Evolutionary conservation across 164 flowering plant genomes (phyloP).

Genomic region (Magnolia changhungtana): DNA sequence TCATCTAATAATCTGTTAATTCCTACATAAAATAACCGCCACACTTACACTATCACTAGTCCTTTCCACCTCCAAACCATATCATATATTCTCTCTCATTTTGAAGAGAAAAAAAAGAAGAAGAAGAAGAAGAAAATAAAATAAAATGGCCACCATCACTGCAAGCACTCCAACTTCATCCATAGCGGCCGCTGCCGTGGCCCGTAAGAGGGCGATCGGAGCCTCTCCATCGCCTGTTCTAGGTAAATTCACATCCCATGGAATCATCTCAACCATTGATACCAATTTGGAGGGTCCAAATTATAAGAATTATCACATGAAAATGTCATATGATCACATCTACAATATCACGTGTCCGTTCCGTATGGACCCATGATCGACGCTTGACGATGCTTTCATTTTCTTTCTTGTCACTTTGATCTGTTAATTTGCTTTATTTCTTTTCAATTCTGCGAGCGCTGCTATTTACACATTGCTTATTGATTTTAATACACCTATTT

Average conservation of each 20-base stretch:
- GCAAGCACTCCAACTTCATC: conserved; percentile 33
- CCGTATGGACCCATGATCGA: not conserved
- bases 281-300: not conserved
- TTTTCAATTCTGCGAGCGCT: too few relatives aligned
- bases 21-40: not conserved
- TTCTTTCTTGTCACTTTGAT: not conserved
- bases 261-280: not conserved
- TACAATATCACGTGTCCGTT: too few relatives aligned
- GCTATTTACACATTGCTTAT: too few relatives aligned
- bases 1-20: conserved; percentile 4
- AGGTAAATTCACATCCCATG: conserved; percentile 21
- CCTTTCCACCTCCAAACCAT: not conserved
- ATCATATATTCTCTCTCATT: not conserved
- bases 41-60: not conserved
- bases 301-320: too few relatives aligned
- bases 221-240: conserved; percentile 31
- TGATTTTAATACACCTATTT: too few relatives aligned
- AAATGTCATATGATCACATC: too few relatives aligned
- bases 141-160: conserved; percentile 45
- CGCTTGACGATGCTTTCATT: not conserved
- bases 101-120: not conserved
- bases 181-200: conserved; percentile 16
- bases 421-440: not conserved
- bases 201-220: conserved; percentile 14
- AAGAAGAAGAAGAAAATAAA: conserved; percentile 16